Conservation (phyloP, 768 basidiomycete species). For the Coprinellus aureogranulatus region DNA sequence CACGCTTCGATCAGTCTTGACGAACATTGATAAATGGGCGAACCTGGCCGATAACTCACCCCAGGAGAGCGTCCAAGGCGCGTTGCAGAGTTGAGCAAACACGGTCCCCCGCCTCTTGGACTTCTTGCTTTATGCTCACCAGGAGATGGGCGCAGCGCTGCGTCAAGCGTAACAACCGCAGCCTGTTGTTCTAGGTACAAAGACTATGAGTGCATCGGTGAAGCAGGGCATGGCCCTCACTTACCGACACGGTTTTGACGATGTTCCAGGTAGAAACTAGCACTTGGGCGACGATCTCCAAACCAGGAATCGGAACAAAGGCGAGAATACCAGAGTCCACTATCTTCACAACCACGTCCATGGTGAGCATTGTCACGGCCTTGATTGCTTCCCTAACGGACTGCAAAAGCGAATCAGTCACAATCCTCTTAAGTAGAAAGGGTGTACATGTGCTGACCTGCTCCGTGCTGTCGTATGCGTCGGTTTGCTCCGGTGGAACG, state of each 20-base stretch:
- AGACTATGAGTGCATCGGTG: background rate
- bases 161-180: slow-evolving; percentile 67
- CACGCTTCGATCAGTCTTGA: background rate
- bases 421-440: slow-evolving; percentile 1
- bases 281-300: slow-evolving; percentile 49
- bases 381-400: slow-evolving; percentile 36
- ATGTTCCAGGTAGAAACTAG: slow-evolving; percentile 66
- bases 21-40: background rate
- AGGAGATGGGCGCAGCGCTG: slow-evolving; percentile 71
- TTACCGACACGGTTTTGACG: slow-evolving; percentile 58
- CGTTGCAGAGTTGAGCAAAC: slow-evolving; percentile 22
- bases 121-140: slow-evolving; percentile 59
- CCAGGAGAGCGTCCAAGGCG: background rate
- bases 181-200: slow-evolving; percentile 55
- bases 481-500: slow-evolving; percentile 37
- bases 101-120: slow-evolving; percentile 53
- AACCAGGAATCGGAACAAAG: slow-evolving; percentile 55
- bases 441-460: slow-evolving; percentile 22
- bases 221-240: slow-evolving; percentile 20
- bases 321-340: slow-evolving; percentile 40
- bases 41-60: background rate
- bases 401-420: slow-evolving; percentile 17
- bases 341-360: slow-evolving; percentile 40
- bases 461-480: slow-evolving; percentile 36
- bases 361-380: slow-evolving; percentile 37